Percentiles rank a stretch among this genome's conserved stretches.
Evolutionary conservation across 1,284 basidiomycete species (phyloP).

Genomic region (Lentinula novae-zelandiae): DNA sequence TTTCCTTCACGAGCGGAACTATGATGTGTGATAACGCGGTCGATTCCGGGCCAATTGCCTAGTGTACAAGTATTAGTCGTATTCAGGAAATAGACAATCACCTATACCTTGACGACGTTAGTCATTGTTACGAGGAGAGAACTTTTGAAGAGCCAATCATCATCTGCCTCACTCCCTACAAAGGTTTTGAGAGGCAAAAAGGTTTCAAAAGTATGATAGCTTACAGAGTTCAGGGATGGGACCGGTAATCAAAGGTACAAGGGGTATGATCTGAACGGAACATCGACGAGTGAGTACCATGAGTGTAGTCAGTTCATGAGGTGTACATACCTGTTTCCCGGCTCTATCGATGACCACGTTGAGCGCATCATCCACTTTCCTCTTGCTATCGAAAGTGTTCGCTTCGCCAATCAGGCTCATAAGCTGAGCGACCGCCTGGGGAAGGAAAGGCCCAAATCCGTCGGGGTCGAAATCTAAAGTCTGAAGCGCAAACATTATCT

Average conservation of each 20-base stretch:
- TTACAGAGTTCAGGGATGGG: constrained; percentile 76
- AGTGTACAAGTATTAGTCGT: background rate
- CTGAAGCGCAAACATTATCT: constrained; percentile 31
- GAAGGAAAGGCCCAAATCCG: constrained; percentile 59
- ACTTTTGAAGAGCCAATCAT: constrained; percentile 79
- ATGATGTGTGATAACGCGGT: constrained; percentile 54
- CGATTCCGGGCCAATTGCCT: constrained; percentile 66
- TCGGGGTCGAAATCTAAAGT: constrained; percentile 54
- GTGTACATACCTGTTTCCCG: constrained; percentile 48
- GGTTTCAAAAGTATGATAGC: constrained; percentile 24
- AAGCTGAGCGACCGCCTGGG: constrained; percentile 55
- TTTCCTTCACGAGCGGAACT: constrained; percentile 75
- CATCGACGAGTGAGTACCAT: background rate
- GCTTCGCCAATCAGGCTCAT: constrained; percentile 71
- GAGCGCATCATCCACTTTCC: constrained; percentile 65
- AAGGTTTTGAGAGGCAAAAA: background rate
- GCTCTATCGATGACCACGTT: constrained; percentile 73
- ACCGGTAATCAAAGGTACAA: constrained; percentile 49
- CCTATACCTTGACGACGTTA: constrained; percentile 64
- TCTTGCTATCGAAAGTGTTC: constrained; percentile 77
- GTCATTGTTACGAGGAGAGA: constrained; percentile 71
- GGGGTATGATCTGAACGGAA: constrained; percentile 13
- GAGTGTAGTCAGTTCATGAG: background rate
- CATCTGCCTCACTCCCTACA: constrained; percentile 62
- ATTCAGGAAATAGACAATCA: background rate